A percentile compares a stretch with the other conserved stretches of the same genome.
Conservation (phyloP, 768 basidiomycete genomes). For the Rhodotorula graminis region DNA sequence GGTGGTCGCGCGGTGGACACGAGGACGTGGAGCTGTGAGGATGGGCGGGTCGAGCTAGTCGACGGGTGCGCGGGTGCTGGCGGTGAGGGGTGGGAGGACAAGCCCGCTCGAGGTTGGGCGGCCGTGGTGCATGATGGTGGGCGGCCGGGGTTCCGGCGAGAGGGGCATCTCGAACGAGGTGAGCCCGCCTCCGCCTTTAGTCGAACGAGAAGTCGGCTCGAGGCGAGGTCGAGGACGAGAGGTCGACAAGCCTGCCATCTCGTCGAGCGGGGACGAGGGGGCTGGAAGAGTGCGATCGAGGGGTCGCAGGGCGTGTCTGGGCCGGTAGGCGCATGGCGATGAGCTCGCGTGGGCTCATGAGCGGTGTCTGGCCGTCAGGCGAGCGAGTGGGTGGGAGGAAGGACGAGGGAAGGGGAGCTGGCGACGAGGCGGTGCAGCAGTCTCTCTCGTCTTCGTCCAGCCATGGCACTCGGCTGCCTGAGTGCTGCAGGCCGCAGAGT, state of each 20-base stretch:
- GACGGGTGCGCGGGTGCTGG: neutral
- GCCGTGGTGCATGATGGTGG: too few species aligned
- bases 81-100: neutral
- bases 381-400: neutral
- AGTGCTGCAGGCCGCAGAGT: conserved; percentile 6
- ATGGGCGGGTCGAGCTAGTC: neutral
- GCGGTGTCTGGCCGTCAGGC: too few species aligned
- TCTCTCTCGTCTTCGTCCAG: neutral
- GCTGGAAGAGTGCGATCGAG: neutral
- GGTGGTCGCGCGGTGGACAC: too few species aligned
- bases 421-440: neutral
- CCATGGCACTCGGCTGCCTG: too few species aligned
- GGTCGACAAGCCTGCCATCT: neutral
- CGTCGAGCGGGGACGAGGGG: too few species aligned
- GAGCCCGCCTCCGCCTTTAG: neutral
- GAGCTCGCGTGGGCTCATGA: neutral
- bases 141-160: too few species aligned
- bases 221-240: neutral
- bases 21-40: too few species aligned
- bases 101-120: neutral
- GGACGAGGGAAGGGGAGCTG: neutral
- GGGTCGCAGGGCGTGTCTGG: neutral
- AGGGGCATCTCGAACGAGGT: too few species aligned
- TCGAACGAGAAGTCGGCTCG: neutral
- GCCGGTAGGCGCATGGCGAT: neutral